Conservation (phyloP, 2,329 filamentous ascomycete genomes). For the Fusarium aywerte region DNA sequence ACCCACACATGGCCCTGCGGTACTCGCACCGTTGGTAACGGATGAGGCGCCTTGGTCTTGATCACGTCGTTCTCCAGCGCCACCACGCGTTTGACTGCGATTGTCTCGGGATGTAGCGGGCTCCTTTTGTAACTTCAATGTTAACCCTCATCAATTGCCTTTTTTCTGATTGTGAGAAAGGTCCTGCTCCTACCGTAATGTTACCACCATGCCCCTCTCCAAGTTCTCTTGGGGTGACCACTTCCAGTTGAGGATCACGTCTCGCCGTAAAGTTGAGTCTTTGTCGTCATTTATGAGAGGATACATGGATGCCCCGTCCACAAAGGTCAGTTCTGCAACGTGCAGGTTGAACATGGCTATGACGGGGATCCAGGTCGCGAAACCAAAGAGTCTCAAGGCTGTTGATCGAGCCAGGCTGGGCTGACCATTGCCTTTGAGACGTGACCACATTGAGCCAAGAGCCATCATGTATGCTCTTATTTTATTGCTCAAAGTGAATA, state of each 20-base stretch:
- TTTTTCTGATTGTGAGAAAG: not conserved
- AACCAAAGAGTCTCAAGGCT: slow-evolving; percentile 60
- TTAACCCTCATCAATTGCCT: slow-evolving; percentile 7
- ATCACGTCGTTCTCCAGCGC: slow-evolving; percentile 84
- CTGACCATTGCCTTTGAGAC: slow-evolving; percentile 41
- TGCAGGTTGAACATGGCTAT: slow-evolving; percentile 70
- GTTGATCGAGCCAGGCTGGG: slow-evolving; percentile 49
- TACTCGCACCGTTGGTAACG: slow-evolving; percentile 67
- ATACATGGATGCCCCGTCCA: slow-evolving; percentile 77
- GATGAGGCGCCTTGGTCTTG: slow-evolving; percentile 70
- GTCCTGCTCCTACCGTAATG: slow-evolving; percentile 67
- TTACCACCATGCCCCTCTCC: slow-evolving; percentile 78
- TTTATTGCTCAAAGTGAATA: slow-evolving; percentile 4
- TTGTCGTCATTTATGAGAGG: slow-evolving; percentile 77
- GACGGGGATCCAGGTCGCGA: slow-evolving; percentile 71
- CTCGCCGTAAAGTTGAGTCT: slow-evolving; percentile 63
- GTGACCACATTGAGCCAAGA: slow-evolving; percentile 52
- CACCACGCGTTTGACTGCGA: slow-evolving; percentile 84
- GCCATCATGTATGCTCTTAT: slow-evolving; percentile 48
- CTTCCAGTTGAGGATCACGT: slow-evolving; percentile 69
- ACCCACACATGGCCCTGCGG: slow-evolving; percentile 93
- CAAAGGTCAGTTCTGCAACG: slow-evolving; percentile 66
- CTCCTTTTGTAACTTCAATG: slow-evolving; percentile 61
- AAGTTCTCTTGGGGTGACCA: slow-evolving; percentile 67
- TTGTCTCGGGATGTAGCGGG: slow-evolving; percentile 74